A percentile compares a stretch with the other conserved stretches of the same genome.
Evolutionary conservation across 768 basidiomycete genomes (phyloP).

Genomic region (Naganishia onofrii): DNA sequence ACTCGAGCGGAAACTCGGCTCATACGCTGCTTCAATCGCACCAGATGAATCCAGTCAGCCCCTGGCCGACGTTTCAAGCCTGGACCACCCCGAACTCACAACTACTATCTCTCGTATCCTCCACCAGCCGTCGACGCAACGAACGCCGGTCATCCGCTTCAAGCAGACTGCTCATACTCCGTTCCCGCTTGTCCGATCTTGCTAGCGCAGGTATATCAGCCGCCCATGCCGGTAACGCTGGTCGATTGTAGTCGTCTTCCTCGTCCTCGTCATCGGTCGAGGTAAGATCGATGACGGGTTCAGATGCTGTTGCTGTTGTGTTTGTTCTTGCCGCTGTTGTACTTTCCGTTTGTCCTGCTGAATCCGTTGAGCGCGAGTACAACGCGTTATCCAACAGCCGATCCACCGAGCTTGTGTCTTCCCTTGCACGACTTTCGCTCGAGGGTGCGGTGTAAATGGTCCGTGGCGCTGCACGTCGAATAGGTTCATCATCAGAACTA

Average conservation of each 20-base stretch:
- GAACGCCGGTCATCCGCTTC: constrained; percentile 11
- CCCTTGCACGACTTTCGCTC: neutral
- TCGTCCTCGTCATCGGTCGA: constrained; percentile 13
- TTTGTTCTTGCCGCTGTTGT: neutral
- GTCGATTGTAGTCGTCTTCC: neutral
- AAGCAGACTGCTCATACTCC: constrained; percentile 21
- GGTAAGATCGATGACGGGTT: constrained; percentile 17
- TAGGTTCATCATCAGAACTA: constrained; percentile 11
- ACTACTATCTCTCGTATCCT: neutral
- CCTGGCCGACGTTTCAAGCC: neutral
- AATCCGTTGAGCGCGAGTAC: neutral
- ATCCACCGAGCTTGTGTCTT: constrained; percentile 9
- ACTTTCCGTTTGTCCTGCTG: neutral
- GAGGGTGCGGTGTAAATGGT: neutral
- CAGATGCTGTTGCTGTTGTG: neutral
- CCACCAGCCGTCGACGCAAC: neutral
- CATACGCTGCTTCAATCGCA: neutral
- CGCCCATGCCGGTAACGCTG: constrained; percentile 5
- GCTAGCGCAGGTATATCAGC: constrained; percentile 17
- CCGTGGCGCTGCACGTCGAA: neutral
- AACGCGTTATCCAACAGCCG: neutral
- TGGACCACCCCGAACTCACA: neutral
- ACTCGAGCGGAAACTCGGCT: constrained; percentile 4
- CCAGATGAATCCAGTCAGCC: neutral
- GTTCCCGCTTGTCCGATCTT: constrained; percentile 19